Evolutionary conservation across 345 rosid genomes (phyloP).

Genomic region (Theobroma cacao): DNA sequence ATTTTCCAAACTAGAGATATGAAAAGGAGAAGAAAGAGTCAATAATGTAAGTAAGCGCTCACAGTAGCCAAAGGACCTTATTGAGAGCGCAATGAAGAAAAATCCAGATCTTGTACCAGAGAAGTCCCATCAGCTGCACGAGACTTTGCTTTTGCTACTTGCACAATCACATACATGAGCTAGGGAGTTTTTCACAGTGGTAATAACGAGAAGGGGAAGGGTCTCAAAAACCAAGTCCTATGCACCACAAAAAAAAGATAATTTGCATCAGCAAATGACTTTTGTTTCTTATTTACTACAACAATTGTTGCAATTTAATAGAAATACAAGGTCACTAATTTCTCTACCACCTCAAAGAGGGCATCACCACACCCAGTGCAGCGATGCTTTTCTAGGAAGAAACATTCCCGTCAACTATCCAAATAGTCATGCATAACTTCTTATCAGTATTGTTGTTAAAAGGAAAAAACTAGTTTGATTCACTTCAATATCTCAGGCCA

Average conservation of each 20-base stretch:
- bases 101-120: slow-evolving; percentile 71
- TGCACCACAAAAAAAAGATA: neutral
- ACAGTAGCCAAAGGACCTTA: slow-evolving; percentile 89
- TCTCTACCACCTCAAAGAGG: neutral
- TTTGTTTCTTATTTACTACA: neutral
- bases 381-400: neutral
- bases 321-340: neutral
- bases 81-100: slow-evolving; percentile 63
- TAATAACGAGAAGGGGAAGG: neutral
- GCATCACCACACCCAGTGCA: neutral
- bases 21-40: slow-evolving; percentile 15
- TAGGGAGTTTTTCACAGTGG: neutral
- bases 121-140: slow-evolving; percentile 76
- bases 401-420: neutral
- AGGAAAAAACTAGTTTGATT: neutral
- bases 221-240: neutral
- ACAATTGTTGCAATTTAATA: neutral
- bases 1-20: slow-evolving; percentile 9
- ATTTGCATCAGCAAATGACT: neutral
- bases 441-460: neutral
- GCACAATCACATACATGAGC: slow-evolving; percentile 12
- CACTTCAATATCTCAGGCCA: neutral
- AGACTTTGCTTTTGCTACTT: slow-evolving; percentile 85
- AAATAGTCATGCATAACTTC: neutral
- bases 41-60: slow-evolving; percentile 32